Evolutionary conservation across 129 eudicot species (phyloP).

Genomic region (Escallonia herrerae): DNA sequence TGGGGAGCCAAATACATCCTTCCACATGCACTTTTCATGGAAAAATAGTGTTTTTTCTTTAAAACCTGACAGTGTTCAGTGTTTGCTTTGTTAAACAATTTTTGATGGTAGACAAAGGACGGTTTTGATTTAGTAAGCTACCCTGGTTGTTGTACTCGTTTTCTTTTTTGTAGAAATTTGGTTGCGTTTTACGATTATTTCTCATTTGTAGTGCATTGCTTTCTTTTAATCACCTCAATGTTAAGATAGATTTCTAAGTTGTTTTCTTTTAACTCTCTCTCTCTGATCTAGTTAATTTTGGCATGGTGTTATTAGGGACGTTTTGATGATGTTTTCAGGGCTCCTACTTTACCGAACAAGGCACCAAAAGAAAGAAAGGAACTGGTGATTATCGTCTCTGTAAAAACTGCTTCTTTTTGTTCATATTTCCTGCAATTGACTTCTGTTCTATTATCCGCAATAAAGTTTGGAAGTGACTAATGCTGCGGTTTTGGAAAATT

Average conservation of each 20-base stretch:
- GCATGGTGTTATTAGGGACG: constrained; percentile 33
- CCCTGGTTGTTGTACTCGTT: too few species aligned
- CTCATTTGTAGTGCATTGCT: not conserved
- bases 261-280: not conserved
- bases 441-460: not conserved
- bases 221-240: not conserved
- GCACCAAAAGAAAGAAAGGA: constrained; percentile 77
- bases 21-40: too few species aligned
- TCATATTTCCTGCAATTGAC: not conserved
- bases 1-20: too few species aligned
- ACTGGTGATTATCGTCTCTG: constrained; percentile 41
- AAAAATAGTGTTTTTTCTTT: too few species aligned
- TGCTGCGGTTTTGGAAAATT: not conserved
- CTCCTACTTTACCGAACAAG: constrained; percentile 41
- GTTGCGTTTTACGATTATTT: not conserved
- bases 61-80: too few species aligned
- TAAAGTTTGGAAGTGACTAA: not conserved
- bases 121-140: too few species aligned
- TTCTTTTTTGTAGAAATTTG: too few species aligned
- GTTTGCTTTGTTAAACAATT: too few species aligned
- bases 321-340: constrained; percentile 81
- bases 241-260: not conserved
- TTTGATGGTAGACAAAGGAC: too few species aligned
- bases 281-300: constrained; percentile 11
- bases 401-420: not conserved